Evolutionary conservation across 1,284 basidiomycete species (phyloP).

Genomic region (Boletellus deceptivus): DNA sequence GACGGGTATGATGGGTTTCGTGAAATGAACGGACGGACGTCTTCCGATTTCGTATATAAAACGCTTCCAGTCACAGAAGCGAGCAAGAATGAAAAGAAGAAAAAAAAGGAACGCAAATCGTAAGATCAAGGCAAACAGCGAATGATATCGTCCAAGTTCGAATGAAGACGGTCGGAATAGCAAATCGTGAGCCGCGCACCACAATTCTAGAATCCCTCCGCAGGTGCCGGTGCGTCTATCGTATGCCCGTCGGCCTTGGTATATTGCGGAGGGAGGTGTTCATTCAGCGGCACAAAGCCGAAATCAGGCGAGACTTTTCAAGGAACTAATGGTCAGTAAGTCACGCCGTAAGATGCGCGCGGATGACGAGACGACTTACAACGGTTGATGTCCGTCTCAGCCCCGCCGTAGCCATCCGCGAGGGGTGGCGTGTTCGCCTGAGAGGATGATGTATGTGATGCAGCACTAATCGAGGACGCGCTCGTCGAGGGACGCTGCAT

Average conservation of each 20-base stretch:
- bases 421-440: conserved; percentile 79
- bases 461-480: conserved; percentile 67
- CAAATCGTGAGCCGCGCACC: conserved; percentile 28
- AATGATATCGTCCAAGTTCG: conserved; percentile 35
- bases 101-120: conserved; percentile 27
- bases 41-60: conserved; percentile 37
- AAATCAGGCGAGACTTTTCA: conserved; percentile 73
- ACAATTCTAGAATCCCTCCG: conserved; percentile 30
- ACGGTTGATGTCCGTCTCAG: conserved; percentile 71
- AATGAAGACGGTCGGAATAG: conserved; percentile 35
- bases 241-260: conserved; percentile 55
- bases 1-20: conserved; percentile 34
- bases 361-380: conserved; percentile 54
- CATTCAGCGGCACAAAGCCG: conserved; percentile 74
- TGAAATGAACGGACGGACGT: conserved; percentile 35
- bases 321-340: conserved; percentile 35
- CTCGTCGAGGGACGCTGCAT: conserved; percentile 66
- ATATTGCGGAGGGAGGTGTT: conserved; percentile 65
- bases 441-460: conserved; percentile 68
- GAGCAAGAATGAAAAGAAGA: conserved; percentile 27
- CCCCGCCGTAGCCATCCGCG: conserved; percentile 54
- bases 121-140: conserved; percentile 28
- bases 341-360: conserved; percentile 26
- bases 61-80: conserved; percentile 26
- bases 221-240: conserved; percentile 36